Evolutionary conservation across 257 asterid species (phyloP).

Genomic region (Vinca minor): DNA sequence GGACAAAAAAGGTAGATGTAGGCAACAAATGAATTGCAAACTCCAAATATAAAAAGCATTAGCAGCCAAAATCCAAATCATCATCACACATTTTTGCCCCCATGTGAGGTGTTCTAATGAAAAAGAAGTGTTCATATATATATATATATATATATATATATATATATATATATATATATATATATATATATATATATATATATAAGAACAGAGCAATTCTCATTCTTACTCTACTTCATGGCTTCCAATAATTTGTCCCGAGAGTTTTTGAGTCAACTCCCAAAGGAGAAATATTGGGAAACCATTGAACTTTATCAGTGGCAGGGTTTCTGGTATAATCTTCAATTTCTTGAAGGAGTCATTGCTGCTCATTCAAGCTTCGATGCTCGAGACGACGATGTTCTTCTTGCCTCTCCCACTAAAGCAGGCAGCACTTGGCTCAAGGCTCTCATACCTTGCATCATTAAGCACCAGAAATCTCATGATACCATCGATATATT

Average conservation of each 20-base stretch:
- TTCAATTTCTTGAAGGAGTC: background rate
- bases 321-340: conserved; percentile 13
- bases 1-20: no score
- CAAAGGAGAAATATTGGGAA: background rate
- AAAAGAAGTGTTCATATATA: no score
- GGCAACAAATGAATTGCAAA: no score
- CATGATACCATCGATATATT: background rate
- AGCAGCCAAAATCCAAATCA: no score
- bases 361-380: background rate
- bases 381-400: background rate
- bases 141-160: no score
- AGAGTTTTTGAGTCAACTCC: background rate
- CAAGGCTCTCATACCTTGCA: background rate
- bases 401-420: background rate
- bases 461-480: background rate
- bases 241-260: background rate
- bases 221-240: no score
- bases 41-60: no score
- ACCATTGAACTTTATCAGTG: background rate
- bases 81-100: no score
- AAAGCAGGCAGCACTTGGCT: conserved; percentile 33
- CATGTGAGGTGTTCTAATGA: no score
- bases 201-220: no score
- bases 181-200: no score
- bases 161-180: no score